These are phyloP conservation scores for Xylaria sp. DNA, from an alignment of 495 filamentous ascomycete genomes.

Conservation along the genomic window DNA sequence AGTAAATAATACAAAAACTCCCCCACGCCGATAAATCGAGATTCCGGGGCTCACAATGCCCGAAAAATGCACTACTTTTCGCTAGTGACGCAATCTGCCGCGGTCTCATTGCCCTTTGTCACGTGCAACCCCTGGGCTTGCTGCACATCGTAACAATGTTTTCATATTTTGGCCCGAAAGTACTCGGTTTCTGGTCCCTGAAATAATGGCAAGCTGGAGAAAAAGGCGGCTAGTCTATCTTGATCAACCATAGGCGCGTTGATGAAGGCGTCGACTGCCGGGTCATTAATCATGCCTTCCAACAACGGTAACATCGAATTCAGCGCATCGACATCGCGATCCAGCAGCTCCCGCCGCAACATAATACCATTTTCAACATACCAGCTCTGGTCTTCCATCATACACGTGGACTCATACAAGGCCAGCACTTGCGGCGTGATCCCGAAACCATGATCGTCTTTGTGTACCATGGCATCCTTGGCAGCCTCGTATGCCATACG, in stretches of 20 bases:
- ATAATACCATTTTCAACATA: slow-evolving; percentile 35
- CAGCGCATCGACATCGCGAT: slow-evolving; percentile 2
- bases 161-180: neutral
- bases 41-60: no score
- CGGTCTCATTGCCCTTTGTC: no score
- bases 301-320: neutral
- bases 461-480: neutral
- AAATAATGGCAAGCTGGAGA: slow-evolving; percentile 8
- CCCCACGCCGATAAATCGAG: no score
- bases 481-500: slow-evolving; percentile 45
- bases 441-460: slow-evolving; percentile 1
- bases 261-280: slow-evolving; percentile 6
- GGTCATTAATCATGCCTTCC: neutral
- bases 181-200: slow-evolving; percentile 1
- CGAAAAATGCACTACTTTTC: no score
- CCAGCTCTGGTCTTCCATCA: slow-evolving; percentile 40
- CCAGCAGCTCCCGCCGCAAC: neutral
- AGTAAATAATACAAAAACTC: no score
- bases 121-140: neutral
- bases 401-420: slow-evolving; percentile 37
- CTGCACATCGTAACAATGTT: neutral
- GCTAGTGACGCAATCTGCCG: no score
- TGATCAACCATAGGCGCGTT: neutral
- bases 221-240: slow-evolving; percentile 5
- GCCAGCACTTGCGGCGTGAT: slow-evolving; percentile 36